Conservation (phyloP, 106 monocot genomes). For the Allium cepa region DNA sequence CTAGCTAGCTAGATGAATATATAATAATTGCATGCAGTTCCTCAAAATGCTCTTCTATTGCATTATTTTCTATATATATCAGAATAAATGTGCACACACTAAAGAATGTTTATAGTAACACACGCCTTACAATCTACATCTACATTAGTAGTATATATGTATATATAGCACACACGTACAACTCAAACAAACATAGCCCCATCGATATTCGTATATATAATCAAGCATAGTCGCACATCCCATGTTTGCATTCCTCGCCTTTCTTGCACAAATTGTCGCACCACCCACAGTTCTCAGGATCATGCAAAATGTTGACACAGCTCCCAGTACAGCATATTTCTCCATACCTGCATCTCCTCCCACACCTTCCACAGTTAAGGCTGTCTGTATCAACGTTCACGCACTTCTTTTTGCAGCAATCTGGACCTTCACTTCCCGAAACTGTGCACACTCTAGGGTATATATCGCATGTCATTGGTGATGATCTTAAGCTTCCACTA, state of each 20-base stretch:
- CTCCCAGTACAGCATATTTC: constrained; percentile 3
- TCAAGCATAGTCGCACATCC: constrained; percentile 13
- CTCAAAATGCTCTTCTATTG: too few relatives aligned
- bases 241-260: background rate
- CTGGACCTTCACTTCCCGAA: constrained; percentile 12
- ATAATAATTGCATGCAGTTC: too few relatives aligned
- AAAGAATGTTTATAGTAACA: too few relatives aligned
- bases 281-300: constrained; percentile 7
- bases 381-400: constrained; percentile 16
- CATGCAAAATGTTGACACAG: constrained; percentile 8
- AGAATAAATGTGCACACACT: too few relatives aligned
- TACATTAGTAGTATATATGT: too few relatives aligned
- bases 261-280: constrained; percentile 4
- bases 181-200: too few relatives aligned
- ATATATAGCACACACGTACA: too few relatives aligned
- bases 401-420: constrained; percentile 26
- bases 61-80: too few relatives aligned
- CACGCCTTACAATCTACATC: too few relatives aligned
- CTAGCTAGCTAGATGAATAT: too few relatives aligned
- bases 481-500: too few relatives aligned
- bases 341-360: constrained; percentile 5
- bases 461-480: constrained; percentile 15
- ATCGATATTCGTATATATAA: too few relatives aligned
- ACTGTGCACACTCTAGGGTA: constrained; percentile 10
- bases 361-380: constrained; percentile 33